Base-by-base conservation (phyloP, 1,284 basidiomycete species). In the Pseudozyma pruni region DNA sequence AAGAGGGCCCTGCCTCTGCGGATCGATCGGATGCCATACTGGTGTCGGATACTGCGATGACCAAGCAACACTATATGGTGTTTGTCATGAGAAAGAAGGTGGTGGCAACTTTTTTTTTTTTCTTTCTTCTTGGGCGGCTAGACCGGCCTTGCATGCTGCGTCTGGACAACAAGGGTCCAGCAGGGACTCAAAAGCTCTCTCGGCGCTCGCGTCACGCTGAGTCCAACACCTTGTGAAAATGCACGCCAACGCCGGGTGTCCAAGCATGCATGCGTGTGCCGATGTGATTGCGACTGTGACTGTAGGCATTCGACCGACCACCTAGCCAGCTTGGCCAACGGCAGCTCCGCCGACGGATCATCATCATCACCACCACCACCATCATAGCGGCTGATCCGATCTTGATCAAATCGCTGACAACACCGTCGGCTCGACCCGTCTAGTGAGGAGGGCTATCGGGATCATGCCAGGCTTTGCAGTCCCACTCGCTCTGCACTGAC, bases 21-120 rank as follows among this genome's bases (percentile, higher is more conserved):
- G 46, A 8, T 13, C 20, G 25, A 25, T 31, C 41, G 17, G 45
- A 31, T 13, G 34, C 17, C 60, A 62, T 52, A 16, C 7, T 48
- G 46, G 4, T 19, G n/a, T 19, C 13, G 22, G 9, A 11, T 19
- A 10, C n/a, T n/a, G n/a, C n/a, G n/a, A n/a, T n/a, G n/a, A n/a
- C n/a, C n/a, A 5, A 20, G 1, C 32, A 3, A 19, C 8, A 16
- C 5, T 27, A 42, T 27, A 5, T 20, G 23, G 27, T 5, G 39
- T 25, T 8, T 8, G 8, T 37, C n/a, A 27, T 22, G 32, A 9
- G n/a, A 8, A n/a, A 17, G n/a, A 46, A 37, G 8, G 16, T 25
- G 34, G 22, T 22, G 27, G 25, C 23, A 20, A 17, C 17, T 39
- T 29, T 31, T 29, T 31, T 31, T 31, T 32, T 32, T 43, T 20